Conservation (phyloP, 495 filamentous ascomycete species). For the Polyplosphaeria fusca region DNA sequence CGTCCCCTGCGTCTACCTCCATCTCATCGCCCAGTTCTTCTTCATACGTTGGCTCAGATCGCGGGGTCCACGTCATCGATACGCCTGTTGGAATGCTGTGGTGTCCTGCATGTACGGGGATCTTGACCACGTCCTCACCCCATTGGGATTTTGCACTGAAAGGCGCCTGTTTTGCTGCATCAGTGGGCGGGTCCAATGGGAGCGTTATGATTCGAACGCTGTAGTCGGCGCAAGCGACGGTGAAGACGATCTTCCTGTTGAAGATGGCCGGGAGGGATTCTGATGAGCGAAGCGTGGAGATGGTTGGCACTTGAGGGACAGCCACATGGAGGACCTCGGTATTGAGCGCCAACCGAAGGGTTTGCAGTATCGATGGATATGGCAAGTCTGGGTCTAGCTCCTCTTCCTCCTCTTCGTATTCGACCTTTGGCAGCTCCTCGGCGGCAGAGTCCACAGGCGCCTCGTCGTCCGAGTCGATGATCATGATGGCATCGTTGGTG, state of each 20-base stretch:
- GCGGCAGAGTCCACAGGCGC: constrained; percentile 50
- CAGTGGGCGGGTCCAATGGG: constrained; percentile 70
- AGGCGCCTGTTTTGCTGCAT: constrained; percentile 42
- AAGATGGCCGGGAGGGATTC: constrained; percentile 61
- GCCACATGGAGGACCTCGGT: constrained; percentile 42
- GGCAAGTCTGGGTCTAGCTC: constrained; percentile 55
- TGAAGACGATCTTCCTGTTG: constrained; percentile 63
- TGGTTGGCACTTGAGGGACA: constrained; percentile 35
- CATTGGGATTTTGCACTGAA: constrained; percentile 7
- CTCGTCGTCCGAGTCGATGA: constrained; percentile 79
- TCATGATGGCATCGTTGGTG: constrained; percentile 62
- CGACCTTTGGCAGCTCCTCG: constrained; percentile 21
- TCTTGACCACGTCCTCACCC: constrained; percentile 28
- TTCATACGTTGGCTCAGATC: constrained; percentile 37
- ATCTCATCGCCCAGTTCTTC: constrained; percentile 35
- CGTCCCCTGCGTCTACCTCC: constrained; percentile 27
- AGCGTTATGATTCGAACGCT: constrained; percentile 67
- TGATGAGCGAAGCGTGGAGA: constrained; percentile 7
- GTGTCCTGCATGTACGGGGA: constrained; percentile 28
- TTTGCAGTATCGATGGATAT: constrained; percentile 44
- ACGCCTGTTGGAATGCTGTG: constrained; percentile 53
- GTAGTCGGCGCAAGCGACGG: constrained; percentile 66
- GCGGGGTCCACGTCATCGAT: constrained; percentile 62
- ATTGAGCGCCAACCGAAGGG: constrained; percentile 39
- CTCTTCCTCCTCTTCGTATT: constrained; percentile 58